Conservation (phyloP, 352 stramenopile genomes). For the Phytopythium boreale region DNA sequence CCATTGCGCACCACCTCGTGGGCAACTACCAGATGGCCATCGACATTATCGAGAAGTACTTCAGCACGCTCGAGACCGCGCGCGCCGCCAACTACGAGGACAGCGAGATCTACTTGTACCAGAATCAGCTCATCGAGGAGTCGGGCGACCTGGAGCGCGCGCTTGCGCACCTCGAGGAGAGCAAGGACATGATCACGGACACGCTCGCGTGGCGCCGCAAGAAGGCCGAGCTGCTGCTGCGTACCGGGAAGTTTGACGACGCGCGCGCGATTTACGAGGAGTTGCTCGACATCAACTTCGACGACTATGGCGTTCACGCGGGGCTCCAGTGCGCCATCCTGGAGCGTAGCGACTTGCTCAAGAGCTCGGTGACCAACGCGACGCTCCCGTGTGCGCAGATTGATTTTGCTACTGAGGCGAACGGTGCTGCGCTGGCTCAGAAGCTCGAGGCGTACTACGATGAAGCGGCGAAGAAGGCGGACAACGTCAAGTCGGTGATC, state of each 20-base stretch:
- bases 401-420: conserved; percentile 42
- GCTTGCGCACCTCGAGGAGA: conserved; percentile 82
- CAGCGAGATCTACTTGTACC: conserved; percentile 96
- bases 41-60: conserved; percentile 96
- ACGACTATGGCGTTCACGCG: conserved; percentile 90
- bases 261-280: conserved; percentile 62
- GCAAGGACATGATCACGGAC: conserved; percentile 70
- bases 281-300: conserved; percentile 84
- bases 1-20: conserved; percentile 93
- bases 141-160: conserved; percentile 81
- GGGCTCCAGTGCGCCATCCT: conserved; percentile 83
- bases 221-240: conserved; percentile 71
- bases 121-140: conserved; percentile 93
- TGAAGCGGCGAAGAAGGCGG: conserved; percentile 31
- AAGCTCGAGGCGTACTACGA: conserved; percentile 56
- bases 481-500: conserved; percentile 72
- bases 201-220: conserved; percentile 75
- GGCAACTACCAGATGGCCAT: conserved; percentile 93
- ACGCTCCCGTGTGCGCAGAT: conserved; percentile 44
- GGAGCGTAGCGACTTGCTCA: conserved; percentile 52
- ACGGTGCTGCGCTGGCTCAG: conserved; percentile 39
- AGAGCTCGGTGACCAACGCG: conserved; percentile 27
- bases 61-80: conserved; percentile 82
- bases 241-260: conserved; percentile 61
- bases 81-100: conserved; percentile 88